These are phyloP conservation scores for Penicillium mononematosum DNA, from an alignment of 495 filamentous ascomycete species.

Conservation along the genomic window DNA sequence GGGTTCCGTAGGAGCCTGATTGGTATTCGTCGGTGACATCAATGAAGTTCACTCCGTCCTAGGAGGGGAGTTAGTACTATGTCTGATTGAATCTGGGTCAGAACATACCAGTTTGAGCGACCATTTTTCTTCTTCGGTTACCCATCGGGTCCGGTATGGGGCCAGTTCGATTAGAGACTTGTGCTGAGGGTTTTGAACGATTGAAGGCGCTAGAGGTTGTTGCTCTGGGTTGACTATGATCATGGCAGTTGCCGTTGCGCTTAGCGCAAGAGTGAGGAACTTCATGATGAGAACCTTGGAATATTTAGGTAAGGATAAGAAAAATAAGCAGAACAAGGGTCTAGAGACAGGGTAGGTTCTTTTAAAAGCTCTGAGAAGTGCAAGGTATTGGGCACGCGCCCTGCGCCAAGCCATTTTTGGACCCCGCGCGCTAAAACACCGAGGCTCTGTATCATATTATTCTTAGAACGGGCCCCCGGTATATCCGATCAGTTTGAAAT, in stretches of 20 bases:
- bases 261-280: slow-evolving; percentile 30
- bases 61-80: slow-evolving; percentile 1
- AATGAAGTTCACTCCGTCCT: slow-evolving; percentile 89
- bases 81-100: neutral
- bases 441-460: slow-evolving; percentile 13
- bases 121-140: slow-evolving; percentile 96
- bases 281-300: slow-evolving; percentile 35
- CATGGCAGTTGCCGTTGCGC: slow-evolving; percentile 35
- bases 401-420: slow-evolving; percentile 24
- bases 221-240: slow-evolving; percentile 41
- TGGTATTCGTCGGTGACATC: slow-evolving; percentile 74
- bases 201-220: slow-evolving; percentile 33
- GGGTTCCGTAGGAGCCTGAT: slow-evolving; percentile 34
- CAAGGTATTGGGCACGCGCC: slow-evolving; percentile 15
- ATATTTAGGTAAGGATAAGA: slow-evolving; percentile 3
- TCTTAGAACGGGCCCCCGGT: neutral
- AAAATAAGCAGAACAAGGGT: neutral
- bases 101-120: slow-evolving; percentile 68
- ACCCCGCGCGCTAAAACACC: slow-evolving; percentile 19
- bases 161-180: slow-evolving; percentile 81
- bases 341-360: slow-evolving; percentile 1
- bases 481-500: neutral
- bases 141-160: slow-evolving; percentile 79
- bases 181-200: slow-evolving; percentile 41
- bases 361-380: slow-evolving; percentile 3